Conservation (phyloP, 345 rosid species). For the Bruguiera parviflora region DNA sequence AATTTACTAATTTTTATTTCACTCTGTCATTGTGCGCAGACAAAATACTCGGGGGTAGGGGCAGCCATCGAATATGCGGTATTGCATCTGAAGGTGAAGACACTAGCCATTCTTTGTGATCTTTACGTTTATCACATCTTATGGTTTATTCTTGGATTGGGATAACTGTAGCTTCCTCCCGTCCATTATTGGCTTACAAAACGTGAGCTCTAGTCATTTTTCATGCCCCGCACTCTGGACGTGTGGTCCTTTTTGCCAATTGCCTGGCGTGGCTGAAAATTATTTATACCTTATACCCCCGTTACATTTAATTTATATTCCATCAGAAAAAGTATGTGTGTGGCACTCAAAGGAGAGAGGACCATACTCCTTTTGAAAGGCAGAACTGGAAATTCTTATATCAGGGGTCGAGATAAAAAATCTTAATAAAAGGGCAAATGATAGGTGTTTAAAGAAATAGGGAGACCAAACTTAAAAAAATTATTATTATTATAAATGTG, state of each 20-base stretch:
- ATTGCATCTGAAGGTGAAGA: conserved; percentile 71
- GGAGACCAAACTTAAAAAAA: no score
- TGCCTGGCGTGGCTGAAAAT: no score
- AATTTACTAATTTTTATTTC: neutral
- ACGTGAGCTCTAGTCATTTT: conserved; percentile 23
- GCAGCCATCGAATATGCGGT: conserved; percentile 98
- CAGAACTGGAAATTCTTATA: no score
- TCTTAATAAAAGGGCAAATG: no score
- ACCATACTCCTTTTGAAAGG: no score
- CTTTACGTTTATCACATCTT: neutral
- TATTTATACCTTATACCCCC: neutral
- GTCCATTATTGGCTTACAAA: conserved; percentile 3
- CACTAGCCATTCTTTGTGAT: conserved; percentile 12
- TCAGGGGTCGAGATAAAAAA: no score
- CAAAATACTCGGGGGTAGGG: conserved; percentile 62
- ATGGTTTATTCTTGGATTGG: neutral
- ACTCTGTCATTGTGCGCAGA: conserved; percentile 34
- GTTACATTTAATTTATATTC: neutral
- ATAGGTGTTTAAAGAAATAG: no score
- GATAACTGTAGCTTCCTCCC: neutral
- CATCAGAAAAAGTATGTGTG: no score
- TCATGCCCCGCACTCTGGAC: conserved; percentile 6
- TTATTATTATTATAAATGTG: no score
- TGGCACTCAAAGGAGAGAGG: no score
- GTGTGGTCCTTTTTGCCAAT: no score